These are phyloP conservation scores for Phytophthora colocasiae DNA, from an alignment of 352 stramenopile genomes.

Conservation along the genomic window DNA sequence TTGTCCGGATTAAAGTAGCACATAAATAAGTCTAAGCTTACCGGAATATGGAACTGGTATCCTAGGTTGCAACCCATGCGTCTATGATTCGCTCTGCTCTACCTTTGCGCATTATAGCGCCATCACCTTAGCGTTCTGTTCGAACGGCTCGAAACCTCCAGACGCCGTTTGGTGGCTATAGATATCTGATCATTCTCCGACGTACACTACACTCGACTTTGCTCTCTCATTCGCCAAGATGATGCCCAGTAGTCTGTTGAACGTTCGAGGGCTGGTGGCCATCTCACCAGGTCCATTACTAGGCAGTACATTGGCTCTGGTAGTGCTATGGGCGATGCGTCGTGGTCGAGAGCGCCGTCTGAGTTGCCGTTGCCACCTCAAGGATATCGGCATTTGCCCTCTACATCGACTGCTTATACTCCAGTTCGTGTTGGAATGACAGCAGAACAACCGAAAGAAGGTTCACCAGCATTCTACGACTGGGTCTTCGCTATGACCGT, in stretches of 20 bases:
- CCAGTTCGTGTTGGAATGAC: constrained; percentile 14
- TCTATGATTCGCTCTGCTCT: no score
- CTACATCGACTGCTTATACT: background rate
- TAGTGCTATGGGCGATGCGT: constrained; percentile 30
- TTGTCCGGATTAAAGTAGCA: constrained; percentile 1
- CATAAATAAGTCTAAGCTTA: no score
- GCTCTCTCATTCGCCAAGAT: constrained; percentile 1
- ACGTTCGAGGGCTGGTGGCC: constrained; percentile 4
- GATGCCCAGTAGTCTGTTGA: constrained; percentile 19
- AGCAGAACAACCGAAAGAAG: constrained; percentile 16
- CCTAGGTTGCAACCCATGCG: no score
- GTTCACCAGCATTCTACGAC: constrained; percentile 23
- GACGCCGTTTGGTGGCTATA: background rate
- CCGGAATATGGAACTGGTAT: no score
- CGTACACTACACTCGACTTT: background rate
- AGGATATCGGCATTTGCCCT: constrained; percentile 15
- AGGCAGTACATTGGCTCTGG: constrained; percentile 30
- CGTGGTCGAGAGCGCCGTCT: constrained; percentile 16
- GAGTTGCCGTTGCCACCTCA: constrained; percentile 28
- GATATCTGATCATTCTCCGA: constrained; percentile 11
- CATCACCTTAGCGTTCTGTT: background rate
- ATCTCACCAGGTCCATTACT: constrained; percentile 31
- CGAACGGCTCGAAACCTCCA: constrained; percentile 22
- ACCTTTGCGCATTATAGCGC: background rate
- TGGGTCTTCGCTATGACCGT: constrained; percentile 30